Evolutionary conservation across 176 grass and related monocot genomes (phyloP).

Genomic region (Eremochloa ophiuroides): DNA sequence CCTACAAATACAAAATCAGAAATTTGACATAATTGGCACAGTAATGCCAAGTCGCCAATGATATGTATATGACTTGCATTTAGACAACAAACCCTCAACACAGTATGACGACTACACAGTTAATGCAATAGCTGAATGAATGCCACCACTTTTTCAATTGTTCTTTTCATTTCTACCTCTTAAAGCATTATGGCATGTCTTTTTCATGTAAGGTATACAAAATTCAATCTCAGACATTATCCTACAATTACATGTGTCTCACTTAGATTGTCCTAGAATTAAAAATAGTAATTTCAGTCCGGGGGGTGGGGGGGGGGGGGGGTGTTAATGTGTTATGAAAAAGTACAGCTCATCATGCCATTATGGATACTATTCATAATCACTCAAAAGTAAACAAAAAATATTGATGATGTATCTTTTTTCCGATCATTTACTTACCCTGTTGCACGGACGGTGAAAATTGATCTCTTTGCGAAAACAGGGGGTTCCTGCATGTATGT

Average conservation of each 20-base stretch:
- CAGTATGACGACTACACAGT: not conserved
- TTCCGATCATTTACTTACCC: slow-evolving; percentile 53
- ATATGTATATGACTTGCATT: not conserved
- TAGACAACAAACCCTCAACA: not conserved
- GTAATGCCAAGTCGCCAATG: too few relatives aligned
- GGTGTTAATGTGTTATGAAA: not conserved
- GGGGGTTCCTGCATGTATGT: slow-evolving; percentile 80
- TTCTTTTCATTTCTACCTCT: not conserved
- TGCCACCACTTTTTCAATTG: not conserved
- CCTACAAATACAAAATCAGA: slow-evolving; percentile 40
- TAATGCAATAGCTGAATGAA: not conserved
- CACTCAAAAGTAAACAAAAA: not conserved
- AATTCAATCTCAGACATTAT: not conserved
- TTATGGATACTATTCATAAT: not conserved
- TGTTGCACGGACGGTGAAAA: slow-evolving; percentile 76
- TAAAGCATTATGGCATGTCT: not conserved
- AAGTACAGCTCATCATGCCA: not conserved
- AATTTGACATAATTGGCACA: slow-evolving; percentile 15
- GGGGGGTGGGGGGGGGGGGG: too few relatives aligned
- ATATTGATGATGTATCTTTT: not conserved
- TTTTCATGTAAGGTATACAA: not conserved
- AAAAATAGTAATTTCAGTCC: not conserved
- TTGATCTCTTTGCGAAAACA: slow-evolving; percentile 97
- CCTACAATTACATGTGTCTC: not conserved
- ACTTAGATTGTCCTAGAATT: not conserved